A percentile compares a stretch with the other conserved stretches of the same genome.
Conservation (phyloP, 2,329 filamentous ascomycete genomes). For the Penicillium hesseltinei region DNA sequence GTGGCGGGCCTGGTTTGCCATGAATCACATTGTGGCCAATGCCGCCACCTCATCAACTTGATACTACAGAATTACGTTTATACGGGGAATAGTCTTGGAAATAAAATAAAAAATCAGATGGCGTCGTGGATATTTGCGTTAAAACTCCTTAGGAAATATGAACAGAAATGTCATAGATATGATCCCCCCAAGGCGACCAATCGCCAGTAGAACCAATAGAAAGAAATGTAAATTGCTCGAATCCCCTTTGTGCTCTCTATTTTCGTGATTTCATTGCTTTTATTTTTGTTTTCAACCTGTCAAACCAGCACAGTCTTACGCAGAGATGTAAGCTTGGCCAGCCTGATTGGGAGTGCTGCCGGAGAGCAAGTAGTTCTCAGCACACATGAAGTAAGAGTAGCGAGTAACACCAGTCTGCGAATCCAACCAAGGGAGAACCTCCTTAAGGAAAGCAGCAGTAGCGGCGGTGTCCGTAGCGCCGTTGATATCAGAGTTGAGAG, state of each 20-base stretch:
- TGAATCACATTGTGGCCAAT: not conserved
- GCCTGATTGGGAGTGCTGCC: slow-evolving; percentile 27
- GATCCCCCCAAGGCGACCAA: not conserved
- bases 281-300: not conserved
- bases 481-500: slow-evolving; percentile 30
- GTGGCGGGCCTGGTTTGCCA: not conserved
- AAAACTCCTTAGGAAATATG: not conserved
- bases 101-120: not conserved
- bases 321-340: slow-evolving; percentile 30
- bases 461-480: slow-evolving; percentile 22
- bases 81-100: not conserved
- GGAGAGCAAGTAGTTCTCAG: slow-evolving; percentile 34
- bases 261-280: not conserved
- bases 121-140: slow-evolving; percentile 2
- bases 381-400: slow-evolving; percentile 45
- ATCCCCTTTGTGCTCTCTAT: not conserved
- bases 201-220: not conserved
- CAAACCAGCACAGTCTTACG: not conserved
- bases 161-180: not conserved
- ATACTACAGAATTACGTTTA: not conserved
- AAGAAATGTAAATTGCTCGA: not conserved
- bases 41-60: not conserved
- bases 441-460: slow-evolving; percentile 36
- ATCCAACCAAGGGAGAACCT: slow-evolving; percentile 43
- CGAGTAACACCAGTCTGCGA: slow-evolving; percentile 36